Evolutionary conservation across 2,329 filamentous ascomycete species (phyloP), one percentile per base, ranked within the genome.

Genomic region (Penicillium hesseltinei): DNA sequence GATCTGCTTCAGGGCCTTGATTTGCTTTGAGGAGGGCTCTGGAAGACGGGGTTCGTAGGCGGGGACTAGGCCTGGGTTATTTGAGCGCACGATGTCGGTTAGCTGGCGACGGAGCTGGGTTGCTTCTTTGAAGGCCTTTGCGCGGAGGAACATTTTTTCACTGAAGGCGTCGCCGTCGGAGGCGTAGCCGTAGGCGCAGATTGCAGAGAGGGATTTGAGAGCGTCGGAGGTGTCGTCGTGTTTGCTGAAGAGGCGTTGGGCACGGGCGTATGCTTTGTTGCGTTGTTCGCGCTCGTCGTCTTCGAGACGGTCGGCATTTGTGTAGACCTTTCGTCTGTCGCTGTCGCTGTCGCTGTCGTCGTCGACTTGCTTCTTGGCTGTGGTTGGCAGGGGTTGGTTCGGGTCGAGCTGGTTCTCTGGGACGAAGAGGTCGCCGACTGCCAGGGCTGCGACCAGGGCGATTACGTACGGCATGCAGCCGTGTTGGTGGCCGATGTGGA

Each of bases 1-100:
- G 77, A 97, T 95, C 71, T 97, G 91, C 73, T 95, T 96, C 29
- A 99, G 80, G 0, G 91, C 86, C 46, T 87, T 87, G 29, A 95
- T 79, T 69, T 92, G 88, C 63, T 87, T 88, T 7, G 86, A 78
- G 0, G 84, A 83, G 79, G 82, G 78, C 70, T 86, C 71, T 72
- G 84, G 75, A 77, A 93, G 64, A 76, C 82, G 59, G 6, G 77
- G 52, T 33, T 76, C 66, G 63, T 79, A 81, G 5, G 72, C 58
- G 11, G 68, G 70, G 9, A 78, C 61, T 19, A 75, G 57, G 38
- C 70, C 68, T 1, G 88, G 83, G 49, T 92, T 87, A 69, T 93
- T 91, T 38, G 84, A 83, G 43, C 86, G 85, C 13, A 97, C 84
- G 38, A 97, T 88, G 60, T 89, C 85, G 1, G 89, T 89, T 58